These are phyloP conservation scores for Xylaria sp. DNA, from an alignment of 2,329 filamentous ascomycete genomes.

Conservation along the genomic window DNA sequence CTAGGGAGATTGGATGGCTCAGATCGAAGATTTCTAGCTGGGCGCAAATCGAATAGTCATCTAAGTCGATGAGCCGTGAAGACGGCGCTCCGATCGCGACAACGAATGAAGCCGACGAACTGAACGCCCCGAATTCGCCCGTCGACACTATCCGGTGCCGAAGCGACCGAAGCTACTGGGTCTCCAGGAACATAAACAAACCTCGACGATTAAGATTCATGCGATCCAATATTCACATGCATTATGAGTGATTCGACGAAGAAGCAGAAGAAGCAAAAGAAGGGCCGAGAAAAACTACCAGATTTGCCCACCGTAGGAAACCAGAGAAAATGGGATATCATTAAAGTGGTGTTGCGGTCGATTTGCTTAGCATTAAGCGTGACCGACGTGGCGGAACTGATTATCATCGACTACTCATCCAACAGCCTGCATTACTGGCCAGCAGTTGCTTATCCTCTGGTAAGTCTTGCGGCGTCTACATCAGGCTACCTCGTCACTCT, in stretches of 20 bases:
- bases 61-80: slow-evolving; percentile 32
- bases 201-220: neutral
- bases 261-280: slow-evolving; percentile 14
- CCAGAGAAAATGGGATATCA: slow-evolving; percentile 41
- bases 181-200: neutral
- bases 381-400: slow-evolving; percentile 24
- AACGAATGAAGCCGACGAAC: slow-evolving; percentile 20
- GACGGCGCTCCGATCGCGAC: slow-evolving; percentile 23
- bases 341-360: slow-evolving; percentile 42
- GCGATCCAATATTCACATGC: slow-evolving; percentile 9
- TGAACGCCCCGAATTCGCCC: slow-evolving; percentile 1
- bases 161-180: slow-evolving; percentile 1
- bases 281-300: slow-evolving; percentile 23
- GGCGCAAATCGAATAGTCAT: neutral
- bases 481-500: neutral
- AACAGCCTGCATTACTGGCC: neutral
- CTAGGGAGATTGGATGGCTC: neutral
- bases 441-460: slow-evolving; percentile 20
- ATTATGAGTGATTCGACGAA: slow-evolving; percentile 20
- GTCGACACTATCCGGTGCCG: neutral
- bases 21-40: neutral
- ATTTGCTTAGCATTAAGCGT: slow-evolving; percentile 33
- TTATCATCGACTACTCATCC: slow-evolving; percentile 11
- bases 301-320: slow-evolving; percentile 34
- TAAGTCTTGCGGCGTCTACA: slow-evolving; percentile 17